Evolutionary conservation across 768 basidiomycete genomes (phyloP), one percentile per base, ranked within the genome.

Genomic region (Phanerodontia chrysosporium): DNA sequence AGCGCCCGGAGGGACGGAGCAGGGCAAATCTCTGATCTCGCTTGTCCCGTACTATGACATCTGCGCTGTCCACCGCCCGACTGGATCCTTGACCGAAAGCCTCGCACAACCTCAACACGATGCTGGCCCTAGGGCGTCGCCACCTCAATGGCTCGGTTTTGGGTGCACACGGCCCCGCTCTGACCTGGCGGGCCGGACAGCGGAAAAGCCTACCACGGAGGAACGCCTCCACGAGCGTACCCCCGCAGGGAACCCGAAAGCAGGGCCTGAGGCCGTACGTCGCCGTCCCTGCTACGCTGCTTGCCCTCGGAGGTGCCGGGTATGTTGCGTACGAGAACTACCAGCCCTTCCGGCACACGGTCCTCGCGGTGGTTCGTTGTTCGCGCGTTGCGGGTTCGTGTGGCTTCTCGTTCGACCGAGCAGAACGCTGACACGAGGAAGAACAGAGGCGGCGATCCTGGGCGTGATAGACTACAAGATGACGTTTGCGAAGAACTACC

Each of bases 311-410:
- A 10, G 75, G 75, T 6, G 67, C 62, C 3, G 68, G 69, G 1
- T 73, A 70, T 35, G 55, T 80, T 53, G 80, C 84, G 14, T 96
- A 92, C 72, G 74, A 92, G 58, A 80, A 83, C 30, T 81, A 78
- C 60, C 80, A 89, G 56, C 85, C 92, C 1, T 85, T 92, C 67
- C 80, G 92, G 45, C 89, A 96, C 72, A 75, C 83, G 2, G 71
- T 82, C 6, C 77, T 96, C 53, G 94, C 95, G 12, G 75, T 81
- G 24, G 75, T 85, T 45, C 83, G 96, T 58, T 95, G 94, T 70
- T 87, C 87, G 2, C 81, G 91, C 52, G 82, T 97, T 55, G 93
- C 88, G 54, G 75, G 83, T 80, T 73, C 73, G 73, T 78, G 16
- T 63, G 69, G 55, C 62, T 72, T 12, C 22, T 69, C 53, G 62